Conservation (phyloP, 2,329 filamentous ascomycete genomes). For the Magnaporthiopsis incrustans region DNA sequence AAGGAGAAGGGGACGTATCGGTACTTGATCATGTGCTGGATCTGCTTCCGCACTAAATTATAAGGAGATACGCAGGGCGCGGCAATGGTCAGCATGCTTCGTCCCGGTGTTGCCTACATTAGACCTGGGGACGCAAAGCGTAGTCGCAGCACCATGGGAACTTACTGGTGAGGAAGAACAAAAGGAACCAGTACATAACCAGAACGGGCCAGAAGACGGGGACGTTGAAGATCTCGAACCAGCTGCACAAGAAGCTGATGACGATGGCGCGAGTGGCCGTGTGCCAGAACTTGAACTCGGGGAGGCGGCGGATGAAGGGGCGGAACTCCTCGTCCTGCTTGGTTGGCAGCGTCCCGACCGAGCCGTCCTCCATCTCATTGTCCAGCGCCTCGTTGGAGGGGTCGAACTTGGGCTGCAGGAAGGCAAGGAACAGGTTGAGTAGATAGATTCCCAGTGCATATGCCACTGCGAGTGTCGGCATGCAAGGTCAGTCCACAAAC, state of each 20-base stretch:
- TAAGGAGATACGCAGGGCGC: conserved; percentile 5
- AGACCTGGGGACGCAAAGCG: no score
- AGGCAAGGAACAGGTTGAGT: conserved; percentile 96
- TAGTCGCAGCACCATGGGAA: conserved; percentile 16
- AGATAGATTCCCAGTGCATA: conserved; percentile 98
- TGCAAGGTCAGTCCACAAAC: neutral
- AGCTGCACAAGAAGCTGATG: conserved; percentile 81
- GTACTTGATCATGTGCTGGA: conserved; percentile 99
- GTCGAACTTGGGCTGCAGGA: conserved; percentile 97
- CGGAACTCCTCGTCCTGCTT: conserved; percentile 97
- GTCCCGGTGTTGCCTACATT: neutral
- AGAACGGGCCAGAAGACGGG: conserved; percentile 98
- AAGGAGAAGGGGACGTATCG: conserved; percentile 92
- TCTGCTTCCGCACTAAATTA: conserved; percentile 84
- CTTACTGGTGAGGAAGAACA: conserved; percentile 92
- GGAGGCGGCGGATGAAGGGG: conserved; percentile 89
- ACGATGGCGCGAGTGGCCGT: conserved; percentile 79
- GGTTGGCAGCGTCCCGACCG: conserved; percentile 73
- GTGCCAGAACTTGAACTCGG: conserved; percentile 99
- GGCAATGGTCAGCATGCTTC: conserved; percentile 9
- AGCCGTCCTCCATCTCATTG: conserved; percentile 92
- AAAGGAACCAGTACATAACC: conserved; percentile 97
- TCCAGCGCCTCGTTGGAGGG: conserved; percentile 86
- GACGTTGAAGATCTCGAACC: conserved; percentile 91
- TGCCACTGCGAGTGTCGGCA: conserved; percentile 54